Conservation (phyloP, 108 stramenopile genomes). For the Skeletonema marinoi region DNA sequence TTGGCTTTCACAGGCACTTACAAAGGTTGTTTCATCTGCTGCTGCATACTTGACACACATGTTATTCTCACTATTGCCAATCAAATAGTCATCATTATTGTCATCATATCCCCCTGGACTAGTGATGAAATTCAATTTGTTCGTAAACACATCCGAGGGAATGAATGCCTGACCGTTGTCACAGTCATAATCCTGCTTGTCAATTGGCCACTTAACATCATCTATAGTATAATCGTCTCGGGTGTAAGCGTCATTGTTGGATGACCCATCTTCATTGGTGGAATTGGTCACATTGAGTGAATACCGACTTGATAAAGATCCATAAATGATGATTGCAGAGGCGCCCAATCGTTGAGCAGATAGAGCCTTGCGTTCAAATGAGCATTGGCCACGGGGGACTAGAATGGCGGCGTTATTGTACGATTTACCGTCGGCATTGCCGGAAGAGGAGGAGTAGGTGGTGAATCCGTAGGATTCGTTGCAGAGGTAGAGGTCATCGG, state of each 20-base stretch:
- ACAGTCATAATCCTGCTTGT: conserved; percentile 59
- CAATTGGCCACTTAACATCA: conserved; percentile 40
- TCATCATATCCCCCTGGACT: conserved; percentile 28
- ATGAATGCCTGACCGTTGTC: conserved; percentile 35
- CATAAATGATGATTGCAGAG: conserved; percentile 47
- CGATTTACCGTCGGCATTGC: background rate
- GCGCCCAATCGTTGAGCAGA: conserved; percentile 47
- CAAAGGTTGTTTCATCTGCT: conserved; percentile 10
- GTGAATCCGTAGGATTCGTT: conserved; percentile 24
- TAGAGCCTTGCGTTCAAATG: conserved; percentile 52
- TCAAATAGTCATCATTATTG: conserved; percentile 34
- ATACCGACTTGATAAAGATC: conserved; percentile 45
- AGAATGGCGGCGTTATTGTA: conserved; percentile 28
- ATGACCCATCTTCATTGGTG: conserved; percentile 6
- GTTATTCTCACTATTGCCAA: conserved; percentile 19
- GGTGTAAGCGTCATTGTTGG: conserved; percentile 9
- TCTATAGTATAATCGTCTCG: conserved; percentile 15
- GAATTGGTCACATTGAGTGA: conserved; percentile 32
- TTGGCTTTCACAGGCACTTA: conserved; percentile 27
- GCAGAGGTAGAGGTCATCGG: conserved; percentile 39
- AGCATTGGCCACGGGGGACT: conserved; percentile 54
- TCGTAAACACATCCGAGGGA: background rate
- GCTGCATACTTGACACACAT: conserved; percentile 38
- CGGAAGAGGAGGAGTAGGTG: conserved; percentile 2
- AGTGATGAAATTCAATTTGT: conserved; percentile 12